phyloP scores from a whole-genome alignment of 169 alveolate species.

The Plasmodium ovale region DNA sequence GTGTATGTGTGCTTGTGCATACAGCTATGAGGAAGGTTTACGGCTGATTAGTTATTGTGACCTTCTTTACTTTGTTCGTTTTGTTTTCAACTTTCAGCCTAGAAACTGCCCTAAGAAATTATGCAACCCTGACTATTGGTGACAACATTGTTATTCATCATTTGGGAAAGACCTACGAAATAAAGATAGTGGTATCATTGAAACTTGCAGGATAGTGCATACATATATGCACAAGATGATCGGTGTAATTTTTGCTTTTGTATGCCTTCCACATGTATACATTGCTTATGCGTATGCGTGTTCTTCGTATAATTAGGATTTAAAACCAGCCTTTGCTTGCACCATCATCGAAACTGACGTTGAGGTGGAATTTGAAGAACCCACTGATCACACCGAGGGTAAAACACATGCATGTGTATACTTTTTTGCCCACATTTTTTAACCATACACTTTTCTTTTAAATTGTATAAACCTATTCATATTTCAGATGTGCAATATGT shows the following conservation, averaged over 20 bases:
- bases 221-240: neutral
- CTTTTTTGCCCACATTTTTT: conserved; percentile 3
- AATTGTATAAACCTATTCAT: neutral
- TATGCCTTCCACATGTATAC: neutral
- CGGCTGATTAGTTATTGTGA: neutral
- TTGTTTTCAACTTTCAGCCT: no score
- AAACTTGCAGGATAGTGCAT: neutral
- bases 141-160: conserved; percentile 93
- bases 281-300: neutral
- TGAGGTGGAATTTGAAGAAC: conserved; percentile 93
- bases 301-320: conserved; percentile 76
- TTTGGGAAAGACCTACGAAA: conserved; percentile 89
- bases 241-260: neutral
- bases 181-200: conserved; percentile 89
- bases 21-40: neutral
- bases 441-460: neutral
- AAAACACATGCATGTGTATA: neutral
- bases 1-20: neutral
- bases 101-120: conserved; percentile 93
- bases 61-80: neutral
- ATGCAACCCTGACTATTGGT: conserved; percentile 93
- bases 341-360: conserved; percentile 95
- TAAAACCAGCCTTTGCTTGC: conserved; percentile 93
- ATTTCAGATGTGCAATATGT: conserved; percentile 60
- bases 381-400: conserved; percentile 6